Percentiles rank a stretch among this genome's conserved stretches.
These are phyloP conservation scores for Agaricus blazei DNA, from an alignment of 768 basidiomycete genomes.

Conservation along the genomic window DNA sequence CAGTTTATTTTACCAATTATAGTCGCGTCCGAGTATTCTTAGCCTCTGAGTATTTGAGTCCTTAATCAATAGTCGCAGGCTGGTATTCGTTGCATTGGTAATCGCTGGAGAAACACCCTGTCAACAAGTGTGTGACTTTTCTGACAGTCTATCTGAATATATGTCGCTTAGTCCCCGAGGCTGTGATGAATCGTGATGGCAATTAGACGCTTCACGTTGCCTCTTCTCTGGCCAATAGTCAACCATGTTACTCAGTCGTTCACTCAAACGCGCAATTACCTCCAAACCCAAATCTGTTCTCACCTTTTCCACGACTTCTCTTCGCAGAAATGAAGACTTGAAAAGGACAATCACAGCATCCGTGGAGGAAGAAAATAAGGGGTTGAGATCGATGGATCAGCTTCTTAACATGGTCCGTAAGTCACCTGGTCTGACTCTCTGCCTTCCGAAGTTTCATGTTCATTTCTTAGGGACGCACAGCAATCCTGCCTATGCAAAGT, in stretches of 20 bases:
- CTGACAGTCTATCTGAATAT: too few relatives aligned
- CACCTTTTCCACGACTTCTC: background rate
- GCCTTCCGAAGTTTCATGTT: background rate
- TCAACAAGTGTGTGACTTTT: too few relatives aligned
- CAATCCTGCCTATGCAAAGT: slow-evolving; percentile 52
- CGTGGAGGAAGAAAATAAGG: slow-evolving; percentile 48
- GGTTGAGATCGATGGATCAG: slow-evolving; percentile 52
- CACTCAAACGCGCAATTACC: background rate
- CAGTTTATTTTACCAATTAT: too few relatives aligned
- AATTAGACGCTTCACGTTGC: too few relatives aligned
- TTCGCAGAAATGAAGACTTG: background rate
- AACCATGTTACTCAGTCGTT: background rate
- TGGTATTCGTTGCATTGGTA: too few relatives aligned
- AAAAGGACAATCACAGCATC: slow-evolving; percentile 16
- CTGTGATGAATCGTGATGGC: too few relatives aligned
- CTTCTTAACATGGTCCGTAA: slow-evolving; percentile 54
- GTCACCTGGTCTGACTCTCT: slow-evolving; percentile 17
- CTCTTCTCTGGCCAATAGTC: background rate
- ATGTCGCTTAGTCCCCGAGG: too few relatives aligned
- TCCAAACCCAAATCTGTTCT: background rate
- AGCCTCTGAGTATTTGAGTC: too few relatives aligned
- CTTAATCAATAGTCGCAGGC: too few relatives aligned
- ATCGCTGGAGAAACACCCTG: too few relatives aligned
- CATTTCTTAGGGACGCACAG: slow-evolving; percentile 38
- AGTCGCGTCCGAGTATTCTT: too few relatives aligned